A percentile compares a stretch with the other conserved stretches of the same genome.
phyloP scores from a whole-genome alignment of 768 basidiomycete species.

The Psilocybe sp. region DNA sequence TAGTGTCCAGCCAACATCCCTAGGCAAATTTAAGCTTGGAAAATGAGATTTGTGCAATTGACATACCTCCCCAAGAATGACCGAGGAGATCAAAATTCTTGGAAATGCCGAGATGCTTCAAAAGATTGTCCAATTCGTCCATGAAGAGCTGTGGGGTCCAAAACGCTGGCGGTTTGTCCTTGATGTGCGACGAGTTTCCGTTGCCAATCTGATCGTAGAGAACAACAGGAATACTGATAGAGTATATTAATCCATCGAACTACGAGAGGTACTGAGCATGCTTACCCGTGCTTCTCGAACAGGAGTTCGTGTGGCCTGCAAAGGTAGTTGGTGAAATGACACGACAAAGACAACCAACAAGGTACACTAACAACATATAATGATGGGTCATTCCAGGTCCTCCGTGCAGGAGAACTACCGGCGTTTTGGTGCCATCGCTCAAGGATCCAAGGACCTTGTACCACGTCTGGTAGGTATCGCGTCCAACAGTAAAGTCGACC shows the following conservation, averaged over 20 bases:
- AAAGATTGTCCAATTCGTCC: slow-evolving; percentile 2
- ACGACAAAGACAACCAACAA: slow-evolving; percentile 31
- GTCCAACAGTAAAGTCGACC: not conserved
- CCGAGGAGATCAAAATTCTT: slow-evolving; percentile 42
- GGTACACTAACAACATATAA: slow-evolving; percentile 34
- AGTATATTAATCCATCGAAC: not conserved
- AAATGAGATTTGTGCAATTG: not conserved
- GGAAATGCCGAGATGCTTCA: slow-evolving; percentile 19
- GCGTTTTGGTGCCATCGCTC: slow-evolving; percentile 13
- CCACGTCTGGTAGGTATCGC: slow-evolving; percentile 31
- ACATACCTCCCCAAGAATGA: slow-evolving; percentile 43
- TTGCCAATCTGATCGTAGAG: slow-evolving; percentile 53
- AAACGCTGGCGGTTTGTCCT: slow-evolving; percentile 37
- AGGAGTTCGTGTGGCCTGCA: not conserved
- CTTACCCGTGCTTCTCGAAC: not conserved
- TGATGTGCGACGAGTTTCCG: slow-evolving; percentile 45
- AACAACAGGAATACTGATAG: slow-evolving; percentile 32
- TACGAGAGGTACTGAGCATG: no score
- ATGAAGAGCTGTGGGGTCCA: slow-evolving; percentile 39
- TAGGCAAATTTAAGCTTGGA: not conserved
- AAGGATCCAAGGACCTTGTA: slow-evolving; percentile 45
- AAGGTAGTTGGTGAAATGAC: slow-evolving; percentile 9
- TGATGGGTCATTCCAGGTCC: slow-evolving; percentile 47
- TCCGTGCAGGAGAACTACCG: slow-evolving; percentile 51
- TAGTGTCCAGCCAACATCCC: slow-evolving; percentile 18